Evolutionary conservation across 371 early-diverging fungal genomes (phyloP).

Genomic region (Umbelopsis sp.): DNA sequence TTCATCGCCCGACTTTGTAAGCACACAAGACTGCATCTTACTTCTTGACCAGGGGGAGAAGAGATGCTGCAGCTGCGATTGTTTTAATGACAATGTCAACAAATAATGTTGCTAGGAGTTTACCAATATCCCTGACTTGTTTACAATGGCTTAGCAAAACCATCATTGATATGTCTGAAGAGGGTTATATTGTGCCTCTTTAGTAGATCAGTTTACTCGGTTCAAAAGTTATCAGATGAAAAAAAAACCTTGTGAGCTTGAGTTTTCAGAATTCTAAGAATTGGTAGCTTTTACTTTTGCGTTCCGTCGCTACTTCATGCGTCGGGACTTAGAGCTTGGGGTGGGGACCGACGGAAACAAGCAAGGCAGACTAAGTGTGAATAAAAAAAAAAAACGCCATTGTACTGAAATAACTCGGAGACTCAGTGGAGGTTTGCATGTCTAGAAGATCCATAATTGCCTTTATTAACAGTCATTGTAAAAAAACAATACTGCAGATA

Average conservation of each 20-base stretch:
- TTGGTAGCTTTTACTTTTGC: background rate
- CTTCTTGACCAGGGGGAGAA: too few relatives aligned
- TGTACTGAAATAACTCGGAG: too few relatives aligned
- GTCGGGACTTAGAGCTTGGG: background rate
- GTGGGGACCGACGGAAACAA: background rate
- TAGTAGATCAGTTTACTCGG: background rate
- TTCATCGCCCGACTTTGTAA: background rate
- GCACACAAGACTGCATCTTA: background rate
- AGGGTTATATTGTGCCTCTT: background rate
- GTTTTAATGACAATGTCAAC: too few relatives aligned
- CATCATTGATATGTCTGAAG: background rate
- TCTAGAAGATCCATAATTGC: too few relatives aligned
- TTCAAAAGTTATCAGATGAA: constrained; percentile 14
- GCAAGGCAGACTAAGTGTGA: background rate
- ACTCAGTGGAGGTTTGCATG: too few relatives aligned
- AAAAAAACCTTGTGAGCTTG: background rate
- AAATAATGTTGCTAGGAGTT: background rate
- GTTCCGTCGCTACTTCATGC: constrained; percentile 3
- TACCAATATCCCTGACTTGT: background rate
- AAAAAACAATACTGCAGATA: too few relatives aligned
- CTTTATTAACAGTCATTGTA: too few relatives aligned
- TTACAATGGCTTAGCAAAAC: background rate
- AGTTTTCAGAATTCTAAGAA: constrained; percentile 11
- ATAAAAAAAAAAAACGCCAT: background rate
- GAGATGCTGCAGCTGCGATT: background rate